Evolutionary conservation across 2,329 filamentous ascomycete species (phyloP), one percentile per base, ranked within the genome.

Genomic region (Saccharata proteae): DNA sequence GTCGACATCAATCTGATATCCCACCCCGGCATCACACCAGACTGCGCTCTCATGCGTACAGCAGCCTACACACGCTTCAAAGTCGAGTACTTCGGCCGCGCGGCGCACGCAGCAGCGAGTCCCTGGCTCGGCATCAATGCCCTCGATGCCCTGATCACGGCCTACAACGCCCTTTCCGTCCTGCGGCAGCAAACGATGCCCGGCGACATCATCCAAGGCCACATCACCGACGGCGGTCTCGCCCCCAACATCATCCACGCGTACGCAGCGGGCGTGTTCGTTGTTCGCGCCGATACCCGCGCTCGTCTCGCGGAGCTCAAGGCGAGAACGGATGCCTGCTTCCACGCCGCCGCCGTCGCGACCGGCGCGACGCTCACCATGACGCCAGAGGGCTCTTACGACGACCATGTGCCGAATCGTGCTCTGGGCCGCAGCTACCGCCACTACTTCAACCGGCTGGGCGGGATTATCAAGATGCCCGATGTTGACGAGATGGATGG

Each of bases 381-480:
- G 16, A 63, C 59, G 4, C 45, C 46, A 2, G 49, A 51, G 4
- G 53, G 55, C 30, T 55, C 56, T 1, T 74, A 74, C 42, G 59
- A 61, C 10, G 64, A 74, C 44, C 66, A 72, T 40, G 59, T 72
- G 4, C 69, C 69, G 1, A 73, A 71, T 40, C 51, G 54, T 5
- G 50, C 62, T 10, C 50, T 74, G 10, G 69, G 46, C 18, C 2
- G 16, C 7, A 6, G 1, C 10, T 35, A 35, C 23, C 13, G 28
- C 4, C 11, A 39, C 16, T 33, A 47, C 29, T 48, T 58, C 48
- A 45, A 51, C 38, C 14, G 37, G 29, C 37, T 56, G 29, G 51
- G 47, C 8, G 50, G 57, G 2, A 37, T 42, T 3, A 55, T 61
- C 2, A 47, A 54, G 0, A 38, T 38, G 1, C 52, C 54, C 8